Evolutionary conservation across 495 filamentous ascomycete genomes (phyloP).

Genomic region (Xylaria sp.): DNA sequence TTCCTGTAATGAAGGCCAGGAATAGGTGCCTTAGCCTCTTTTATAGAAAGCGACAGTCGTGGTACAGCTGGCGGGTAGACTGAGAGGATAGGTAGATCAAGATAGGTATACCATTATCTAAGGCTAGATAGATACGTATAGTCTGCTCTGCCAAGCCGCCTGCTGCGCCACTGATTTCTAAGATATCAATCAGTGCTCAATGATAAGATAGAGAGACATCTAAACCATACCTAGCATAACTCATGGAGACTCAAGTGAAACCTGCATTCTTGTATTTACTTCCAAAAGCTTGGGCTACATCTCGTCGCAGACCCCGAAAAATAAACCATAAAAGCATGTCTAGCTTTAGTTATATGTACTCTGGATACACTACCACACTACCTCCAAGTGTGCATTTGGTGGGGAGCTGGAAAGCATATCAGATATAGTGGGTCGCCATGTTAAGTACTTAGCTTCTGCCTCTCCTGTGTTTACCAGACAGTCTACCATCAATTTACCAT

Average conservation of each 20-base stretch:
- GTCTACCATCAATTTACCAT: background rate
- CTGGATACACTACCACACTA: too few species aligned
- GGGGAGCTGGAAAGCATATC: background rate
- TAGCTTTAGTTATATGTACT: background rate
- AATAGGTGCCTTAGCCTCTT: background rate
- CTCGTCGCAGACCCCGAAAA: background rate
- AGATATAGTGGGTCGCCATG: too few species aligned
- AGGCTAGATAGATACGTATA: background rate
- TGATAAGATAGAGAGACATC: background rate
- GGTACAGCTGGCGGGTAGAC: background rate
- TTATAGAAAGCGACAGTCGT: too few species aligned
- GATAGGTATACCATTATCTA: background rate
- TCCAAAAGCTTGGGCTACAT: background rate
- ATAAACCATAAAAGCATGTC: background rate
- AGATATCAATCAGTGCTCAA: background rate
- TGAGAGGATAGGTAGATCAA: background rate
- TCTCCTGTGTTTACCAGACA: constrained; percentile 1
- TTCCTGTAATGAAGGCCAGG: constrained; percentile 68
- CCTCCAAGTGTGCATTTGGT: background rate
- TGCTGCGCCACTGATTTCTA: background rate
- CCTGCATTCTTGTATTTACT: background rate
- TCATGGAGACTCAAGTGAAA: background rate
- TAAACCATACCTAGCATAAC: background rate
- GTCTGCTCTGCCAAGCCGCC: background rate
- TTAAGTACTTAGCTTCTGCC: constrained; percentile 1